phyloP scores from a whole-genome alignment of 192 early-diverging fungal genomes.

The Spizellomyces sp. region DNA sequence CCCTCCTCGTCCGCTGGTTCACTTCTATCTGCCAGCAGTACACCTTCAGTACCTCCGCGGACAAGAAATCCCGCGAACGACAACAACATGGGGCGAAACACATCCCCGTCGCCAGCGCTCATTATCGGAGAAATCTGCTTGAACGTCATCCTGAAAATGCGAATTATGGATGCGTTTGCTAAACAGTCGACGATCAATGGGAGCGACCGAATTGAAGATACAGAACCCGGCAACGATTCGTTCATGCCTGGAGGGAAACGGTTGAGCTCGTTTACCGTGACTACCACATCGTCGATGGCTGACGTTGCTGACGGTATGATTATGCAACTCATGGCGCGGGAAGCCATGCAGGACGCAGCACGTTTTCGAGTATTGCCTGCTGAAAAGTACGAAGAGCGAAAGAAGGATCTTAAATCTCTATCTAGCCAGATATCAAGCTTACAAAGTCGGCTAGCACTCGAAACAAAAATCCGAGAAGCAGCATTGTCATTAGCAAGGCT shows the following conservation, averaged over 20 bases:
- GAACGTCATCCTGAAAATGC: neutral
- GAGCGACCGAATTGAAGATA: neutral
- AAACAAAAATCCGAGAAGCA: slow-evolving; percentile 46
- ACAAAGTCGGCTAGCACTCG: slow-evolving; percentile 46
- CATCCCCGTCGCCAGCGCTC: slow-evolving; percentile 1
- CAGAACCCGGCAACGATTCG: neutral
- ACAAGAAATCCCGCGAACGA: too few species aligned
- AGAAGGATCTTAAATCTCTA: slow-evolving; percentile 37
- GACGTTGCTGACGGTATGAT: slow-evolving; percentile 22
- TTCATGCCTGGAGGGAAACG: slow-evolving; percentile 20
- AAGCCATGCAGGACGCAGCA: slow-evolving; percentile 37
- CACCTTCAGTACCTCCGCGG: too few species aligned
- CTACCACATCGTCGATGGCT: neutral
- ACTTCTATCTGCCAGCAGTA: too few species aligned
- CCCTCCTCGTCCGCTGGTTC: neutral
- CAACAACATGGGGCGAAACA: neutral
- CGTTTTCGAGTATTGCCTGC: slow-evolving; percentile 33
- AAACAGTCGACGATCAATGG: neutral
- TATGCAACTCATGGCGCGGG: slow-evolving; percentile 37
- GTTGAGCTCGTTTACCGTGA: slow-evolving; percentile 6
- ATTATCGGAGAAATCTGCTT: neutral
- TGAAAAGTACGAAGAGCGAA: slow-evolving; percentile 43
- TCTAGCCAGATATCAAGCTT: slow-evolving; percentile 29
- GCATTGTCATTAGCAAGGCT: slow-evolving; percentile 38
- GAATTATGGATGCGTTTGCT: slow-evolving; percentile 9